Evolutionary conservation across 225 moss, liverwort and hornwort genomes (phyloP), one percentile per base, ranked within the genome.

Genomic region (Marchantia paleacea): DNA sequence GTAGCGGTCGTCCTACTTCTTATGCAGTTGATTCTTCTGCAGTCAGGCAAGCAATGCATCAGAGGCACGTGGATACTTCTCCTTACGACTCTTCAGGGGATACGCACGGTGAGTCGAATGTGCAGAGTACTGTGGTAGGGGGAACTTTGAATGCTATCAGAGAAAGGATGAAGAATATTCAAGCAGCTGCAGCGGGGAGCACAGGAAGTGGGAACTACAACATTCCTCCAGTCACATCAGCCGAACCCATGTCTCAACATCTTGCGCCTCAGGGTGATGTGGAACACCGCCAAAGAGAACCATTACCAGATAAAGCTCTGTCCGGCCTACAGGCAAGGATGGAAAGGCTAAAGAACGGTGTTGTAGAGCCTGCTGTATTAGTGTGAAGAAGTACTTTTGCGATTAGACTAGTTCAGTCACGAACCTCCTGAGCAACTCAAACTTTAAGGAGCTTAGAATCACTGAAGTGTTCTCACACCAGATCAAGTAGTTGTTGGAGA

Each of bases 91-190:
- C 16, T 67, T 52, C 69, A 79, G 39, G 60, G 49, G 74, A 53
- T 25, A 9, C 80, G 26, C 78, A 86, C 83, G 85, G 39, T 48
- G 81, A 76, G 85, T 85, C 75, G 88, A 89, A 90, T 85, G 83
- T 82, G 62, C 89, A 93, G 70, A 88, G 81, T 39, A 81, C 88
- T 81, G 88, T 84, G 52, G 66, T 80, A 64, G 92, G 89, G 51
- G 97, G 97, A 25, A 93, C 97, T 25, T 79, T 97, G 83, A 93
- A 93, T 82, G 94, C 97, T 63, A 97, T 97, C 74, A 89, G 97
- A 80, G 97, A 97, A 66, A 89, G 97, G 84, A 97, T 97, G 97
- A 97, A 94, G 78, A 94, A 87, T 67, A 97, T 97, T 68, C 97
- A 97, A 90, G 97, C 97, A 64, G 97, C 94, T 82, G 93, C 94